A percentile compares a stretch with the other conserved stretches of the same genome.
Conservation (phyloP, 495 filamentous ascomycete species). For the Penicillium simplicissimum region DNA sequence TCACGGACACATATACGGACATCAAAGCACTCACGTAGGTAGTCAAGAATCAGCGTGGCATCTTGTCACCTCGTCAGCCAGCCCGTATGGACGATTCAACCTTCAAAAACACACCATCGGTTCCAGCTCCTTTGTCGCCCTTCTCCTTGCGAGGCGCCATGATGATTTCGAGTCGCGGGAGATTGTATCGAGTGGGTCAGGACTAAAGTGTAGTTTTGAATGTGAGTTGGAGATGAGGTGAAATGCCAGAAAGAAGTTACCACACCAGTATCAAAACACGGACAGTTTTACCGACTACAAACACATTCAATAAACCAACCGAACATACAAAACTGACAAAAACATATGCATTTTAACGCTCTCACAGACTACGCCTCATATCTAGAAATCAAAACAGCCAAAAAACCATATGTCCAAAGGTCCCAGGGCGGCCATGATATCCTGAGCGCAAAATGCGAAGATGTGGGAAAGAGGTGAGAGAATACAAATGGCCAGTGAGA, state of each 20-base stretch:
- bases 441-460: slow-evolving; percentile 30
- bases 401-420: slow-evolving; percentile 31
- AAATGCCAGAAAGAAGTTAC: neutral
- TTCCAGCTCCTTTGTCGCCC: slow-evolving; percentile 39
- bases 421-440: slow-evolving; percentile 19
- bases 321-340: neutral
- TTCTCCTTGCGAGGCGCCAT: slow-evolving; percentile 59
- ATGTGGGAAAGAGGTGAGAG: slow-evolving; percentile 14
- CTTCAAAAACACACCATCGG: slow-evolving; percentile 39
- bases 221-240: neutral
- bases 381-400: slow-evolving; percentile 23
- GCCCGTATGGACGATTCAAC: neutral
- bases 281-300: slow-evolving; percentile 3
- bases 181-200: neutral
- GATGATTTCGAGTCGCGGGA: neutral
- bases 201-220: neutral
- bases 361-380: slow-evolving; percentile 18
- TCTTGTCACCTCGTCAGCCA: slow-evolving; percentile 21
- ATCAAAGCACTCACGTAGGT: slow-evolving; percentile 53
- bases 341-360: slow-evolving; percentile 4
- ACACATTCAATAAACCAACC: slow-evolving; percentile 1
- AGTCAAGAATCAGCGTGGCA: slow-evolving; percentile 49
- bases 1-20: neutral
- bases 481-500: neutral
- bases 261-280: neutral